These are phyloP conservation scores for Cardamine occulta DNA, from an alignment of 345 rosid species.

Conservation along the genomic window DNA sequence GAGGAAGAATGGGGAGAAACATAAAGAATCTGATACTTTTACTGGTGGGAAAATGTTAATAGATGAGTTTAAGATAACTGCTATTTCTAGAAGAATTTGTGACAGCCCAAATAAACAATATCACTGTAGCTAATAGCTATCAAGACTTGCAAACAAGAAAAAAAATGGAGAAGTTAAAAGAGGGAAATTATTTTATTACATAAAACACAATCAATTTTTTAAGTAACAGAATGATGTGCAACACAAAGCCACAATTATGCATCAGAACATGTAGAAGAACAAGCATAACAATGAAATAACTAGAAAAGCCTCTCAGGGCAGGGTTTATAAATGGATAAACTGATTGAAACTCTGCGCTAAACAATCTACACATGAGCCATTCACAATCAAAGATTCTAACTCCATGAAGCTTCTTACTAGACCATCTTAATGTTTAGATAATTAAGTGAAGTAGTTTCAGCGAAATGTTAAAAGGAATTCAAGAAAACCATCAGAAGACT, in stretches of 20 bases:
- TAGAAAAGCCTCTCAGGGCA: background rate
- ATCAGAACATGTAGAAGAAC: conserved; percentile 3
- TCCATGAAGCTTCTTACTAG: conserved; percentile 9
- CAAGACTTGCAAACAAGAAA: conserved; percentile 4
- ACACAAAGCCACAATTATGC: background rate
- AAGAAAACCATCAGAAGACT: conserved; percentile 18
- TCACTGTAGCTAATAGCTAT: conserved; percentile 7
- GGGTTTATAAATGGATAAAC: background rate
- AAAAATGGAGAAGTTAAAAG: background rate
- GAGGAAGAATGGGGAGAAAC: conserved; percentile 14
- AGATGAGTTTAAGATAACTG: conserved; percentile 9
- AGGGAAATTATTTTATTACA: background rate
- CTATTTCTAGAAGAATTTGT: background rate
- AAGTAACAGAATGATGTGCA: background rate
- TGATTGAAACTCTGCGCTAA: conserved; percentile 7
- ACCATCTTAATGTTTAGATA: conserved; percentile 1
- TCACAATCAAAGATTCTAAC: conserved; percentile 5
- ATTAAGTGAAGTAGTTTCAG: conserved; percentile 1
- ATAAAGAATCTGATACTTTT: conserved; percentile 7
- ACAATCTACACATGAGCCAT: conserved; percentile 10
- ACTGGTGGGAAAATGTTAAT: background rate
- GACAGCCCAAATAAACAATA: background rate
- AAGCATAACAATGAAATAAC: background rate
- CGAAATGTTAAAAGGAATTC: background rate
- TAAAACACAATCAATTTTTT: background rate